Percentiles rank a stretch among this genome's conserved stretches.
Conservation (phyloP, 2,329 filamentous ascomycete species). For the Pseudogymnoascus sp. region DNA sequence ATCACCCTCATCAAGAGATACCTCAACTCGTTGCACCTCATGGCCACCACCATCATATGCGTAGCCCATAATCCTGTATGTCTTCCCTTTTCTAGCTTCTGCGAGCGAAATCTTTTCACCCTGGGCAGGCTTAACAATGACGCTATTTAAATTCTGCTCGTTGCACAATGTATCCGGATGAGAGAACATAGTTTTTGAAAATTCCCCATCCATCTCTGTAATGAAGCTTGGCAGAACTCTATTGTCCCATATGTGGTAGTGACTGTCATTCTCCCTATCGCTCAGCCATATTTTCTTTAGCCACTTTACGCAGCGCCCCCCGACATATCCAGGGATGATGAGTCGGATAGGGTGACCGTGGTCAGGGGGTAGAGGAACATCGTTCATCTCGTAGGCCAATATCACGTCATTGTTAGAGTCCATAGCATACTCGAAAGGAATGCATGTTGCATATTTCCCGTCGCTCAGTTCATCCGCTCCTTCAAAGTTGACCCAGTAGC, state of each 20-base stretch:
- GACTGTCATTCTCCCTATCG: slow-evolving; percentile 35
- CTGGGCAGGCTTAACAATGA: slow-evolving; percentile 38
- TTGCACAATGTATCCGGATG: slow-evolving; percentile 40
- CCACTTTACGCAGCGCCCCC: slow-evolving; percentile 40
- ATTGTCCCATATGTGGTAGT: slow-evolving; percentile 43
- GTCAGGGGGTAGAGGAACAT: slow-evolving; percentile 33
- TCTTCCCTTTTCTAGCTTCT: slow-evolving; percentile 31
- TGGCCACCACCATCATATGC: slow-evolving; percentile 43
- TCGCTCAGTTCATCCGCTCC: slow-evolving; percentile 39
- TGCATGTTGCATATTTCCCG: slow-evolving; percentile 39
- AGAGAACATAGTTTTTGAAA: slow-evolving; percentile 38
- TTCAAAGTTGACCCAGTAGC: slow-evolving; percentile 40
- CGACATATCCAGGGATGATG: slow-evolving; percentile 36
- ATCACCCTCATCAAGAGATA: slow-evolving; percentile 38
- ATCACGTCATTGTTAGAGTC: slow-evolving; percentile 39
- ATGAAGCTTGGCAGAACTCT: slow-evolving; percentile 39
- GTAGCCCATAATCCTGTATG: slow-evolving; percentile 37
- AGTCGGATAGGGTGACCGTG: slow-evolving; percentile 37
- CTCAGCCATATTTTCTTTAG: slow-evolving; percentile 34
- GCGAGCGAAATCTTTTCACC: slow-evolving; percentile 35
- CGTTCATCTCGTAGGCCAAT: slow-evolving; percentile 41
- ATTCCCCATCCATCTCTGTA: slow-evolving; percentile 38
- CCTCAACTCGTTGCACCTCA: slow-evolving; percentile 40
- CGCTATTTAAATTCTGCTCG: slow-evolving; percentile 41
- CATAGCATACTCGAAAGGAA: slow-evolving; percentile 41